Evolutionary conservation across 495 filamentous ascomycete species (phyloP).

Genomic region (Xylaria castorea): DNA sequence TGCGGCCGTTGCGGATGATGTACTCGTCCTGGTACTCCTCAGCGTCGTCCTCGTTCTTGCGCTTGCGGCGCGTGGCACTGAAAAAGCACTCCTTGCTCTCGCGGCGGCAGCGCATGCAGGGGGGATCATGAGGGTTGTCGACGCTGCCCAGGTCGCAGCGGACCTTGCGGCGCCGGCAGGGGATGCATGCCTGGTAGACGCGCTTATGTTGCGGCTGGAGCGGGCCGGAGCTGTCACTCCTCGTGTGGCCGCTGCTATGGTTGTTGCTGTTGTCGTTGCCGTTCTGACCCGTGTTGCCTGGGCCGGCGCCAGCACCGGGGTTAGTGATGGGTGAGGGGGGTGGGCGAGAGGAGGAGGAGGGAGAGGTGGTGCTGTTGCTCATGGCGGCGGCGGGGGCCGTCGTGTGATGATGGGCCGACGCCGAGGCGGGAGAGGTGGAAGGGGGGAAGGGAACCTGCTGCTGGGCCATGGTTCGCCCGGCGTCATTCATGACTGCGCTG

Average conservation of each 20-base stretch:
- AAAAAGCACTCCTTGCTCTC: constrained; percentile 97
- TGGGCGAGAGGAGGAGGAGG: not conserved
- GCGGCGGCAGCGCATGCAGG: constrained; percentile 90
- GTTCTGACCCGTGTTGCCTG: not conserved
- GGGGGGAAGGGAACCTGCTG: constrained; percentile 14
- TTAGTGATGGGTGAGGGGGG: not conserved
- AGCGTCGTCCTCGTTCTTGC: constrained; percentile 73
- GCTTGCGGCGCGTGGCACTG: constrained; percentile 92
- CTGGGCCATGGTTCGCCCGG: constrained; percentile 20
- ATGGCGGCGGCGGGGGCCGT: not conserved
- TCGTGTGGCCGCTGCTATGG: constrained; percentile 10
- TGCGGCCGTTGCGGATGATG: constrained; percentile 61
- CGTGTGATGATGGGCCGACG: constrained; percentile 19
- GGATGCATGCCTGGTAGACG: constrained; percentile 88
- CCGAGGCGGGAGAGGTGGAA: not conserved
- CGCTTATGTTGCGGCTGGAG: constrained; percentile 64
- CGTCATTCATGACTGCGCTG: constrained; percentile 2
- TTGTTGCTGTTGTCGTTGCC: not conserved
- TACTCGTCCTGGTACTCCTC: constrained; percentile 61
- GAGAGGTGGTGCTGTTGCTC: not conserved
- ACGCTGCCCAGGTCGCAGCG: constrained; percentile 94
- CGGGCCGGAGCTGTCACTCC: constrained; percentile 28
- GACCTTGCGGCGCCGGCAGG: constrained; percentile 88
- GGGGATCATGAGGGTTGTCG: constrained; percentile 91
- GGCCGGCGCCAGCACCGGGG: not conserved